These are phyloP conservation scores for Flaveria sonorensis DNA, from an alignment of 129 eudicot species.

Conservation along the genomic window DNA sequence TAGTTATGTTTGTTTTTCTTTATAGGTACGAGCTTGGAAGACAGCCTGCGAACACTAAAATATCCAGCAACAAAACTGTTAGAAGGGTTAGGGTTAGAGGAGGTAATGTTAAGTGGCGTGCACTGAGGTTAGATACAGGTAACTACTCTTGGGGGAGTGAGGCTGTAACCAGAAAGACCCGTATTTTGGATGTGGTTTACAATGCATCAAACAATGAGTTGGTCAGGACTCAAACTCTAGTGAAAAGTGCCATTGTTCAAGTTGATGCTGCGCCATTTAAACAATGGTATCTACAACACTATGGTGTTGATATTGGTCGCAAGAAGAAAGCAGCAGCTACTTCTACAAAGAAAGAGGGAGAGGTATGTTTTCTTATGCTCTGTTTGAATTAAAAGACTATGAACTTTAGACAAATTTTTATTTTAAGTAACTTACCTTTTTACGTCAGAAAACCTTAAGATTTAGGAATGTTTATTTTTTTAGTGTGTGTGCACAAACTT, in stretches of 20 bases:
- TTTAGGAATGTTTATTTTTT: background rate
- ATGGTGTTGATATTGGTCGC: slow-evolving; percentile 79
- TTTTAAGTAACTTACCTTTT: no score
- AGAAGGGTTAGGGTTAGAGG: slow-evolving; percentile 73
- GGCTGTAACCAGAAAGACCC: slow-evolving; percentile 72
- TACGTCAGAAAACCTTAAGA: no score
- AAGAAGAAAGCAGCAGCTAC: slow-evolving; percentile 61
- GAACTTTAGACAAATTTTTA: background rate
- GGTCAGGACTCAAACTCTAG: slow-evolving; percentile 80
- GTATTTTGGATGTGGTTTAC: slow-evolving; percentile 76
- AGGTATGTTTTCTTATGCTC: slow-evolving; percentile 38
- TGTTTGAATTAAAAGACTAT: background rate
- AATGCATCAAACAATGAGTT: slow-evolving; percentile 85
- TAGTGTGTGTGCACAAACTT: background rate
- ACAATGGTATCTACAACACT: slow-evolving; percentile 76
- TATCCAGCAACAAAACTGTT: slow-evolving; percentile 71
- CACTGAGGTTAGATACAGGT: slow-evolving; percentile 78
- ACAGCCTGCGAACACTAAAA: slow-evolving; percentile 74
- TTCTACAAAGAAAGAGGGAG: slow-evolving; percentile 66
- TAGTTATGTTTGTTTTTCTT: background rate
- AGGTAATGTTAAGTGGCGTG: slow-evolving; percentile 89
- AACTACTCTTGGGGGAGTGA: slow-evolving; percentile 91
- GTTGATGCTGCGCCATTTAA: slow-evolving; percentile 79
- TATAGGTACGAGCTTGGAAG: slow-evolving; percentile 78
- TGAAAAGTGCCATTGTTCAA: slow-evolving; percentile 79